phyloP scores from a whole-genome alignment of 139 green algal species.

The Chlorella vulgaris region DNA sequence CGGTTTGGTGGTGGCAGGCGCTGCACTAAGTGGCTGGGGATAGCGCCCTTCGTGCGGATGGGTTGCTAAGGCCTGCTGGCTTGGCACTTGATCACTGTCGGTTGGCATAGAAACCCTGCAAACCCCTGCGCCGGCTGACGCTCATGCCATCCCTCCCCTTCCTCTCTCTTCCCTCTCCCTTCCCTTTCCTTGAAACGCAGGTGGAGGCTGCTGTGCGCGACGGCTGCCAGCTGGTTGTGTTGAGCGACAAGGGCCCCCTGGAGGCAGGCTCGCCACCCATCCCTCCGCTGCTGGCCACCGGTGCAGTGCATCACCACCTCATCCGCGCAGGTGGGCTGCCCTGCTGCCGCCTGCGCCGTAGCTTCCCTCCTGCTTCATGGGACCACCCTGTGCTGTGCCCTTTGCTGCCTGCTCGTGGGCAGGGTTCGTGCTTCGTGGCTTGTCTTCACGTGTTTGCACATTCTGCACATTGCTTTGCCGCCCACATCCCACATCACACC shows the following conservation, averaged over 20 bases:
- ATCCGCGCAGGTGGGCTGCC: slow-evolving; percentile 69
- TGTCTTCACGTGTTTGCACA: no score
- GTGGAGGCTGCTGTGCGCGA: slow-evolving; percentile 85
- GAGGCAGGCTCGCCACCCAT: slow-evolving; percentile 73
- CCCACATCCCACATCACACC: background rate
- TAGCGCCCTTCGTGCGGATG: no score
- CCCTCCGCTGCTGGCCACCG: slow-evolving; percentile 89
- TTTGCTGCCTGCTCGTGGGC: no score
- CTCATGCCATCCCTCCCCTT: no score
- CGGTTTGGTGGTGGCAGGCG: background rate
- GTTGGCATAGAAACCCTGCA: no score
- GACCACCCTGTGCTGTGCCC: no score
- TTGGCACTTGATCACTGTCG: no score
- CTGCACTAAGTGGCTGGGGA: no score
- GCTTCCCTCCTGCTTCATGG: background rate
- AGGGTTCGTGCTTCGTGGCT: no score
- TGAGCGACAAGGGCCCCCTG: slow-evolving; percentile 72
- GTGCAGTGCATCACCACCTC: slow-evolving; percentile 98
- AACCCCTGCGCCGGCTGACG: no score
- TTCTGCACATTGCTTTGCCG: background rate
- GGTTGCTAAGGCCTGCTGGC: no score
- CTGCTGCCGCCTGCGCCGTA: background rate
- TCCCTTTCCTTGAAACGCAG: slow-evolving; percentile 27
- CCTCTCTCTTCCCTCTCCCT: background rate
- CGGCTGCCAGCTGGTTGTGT: slow-evolving; percentile 80